Evolutionary conservation across 352 stramenopile species (phyloP).

Genomic region (Globisporangium spiculum): DNA sequence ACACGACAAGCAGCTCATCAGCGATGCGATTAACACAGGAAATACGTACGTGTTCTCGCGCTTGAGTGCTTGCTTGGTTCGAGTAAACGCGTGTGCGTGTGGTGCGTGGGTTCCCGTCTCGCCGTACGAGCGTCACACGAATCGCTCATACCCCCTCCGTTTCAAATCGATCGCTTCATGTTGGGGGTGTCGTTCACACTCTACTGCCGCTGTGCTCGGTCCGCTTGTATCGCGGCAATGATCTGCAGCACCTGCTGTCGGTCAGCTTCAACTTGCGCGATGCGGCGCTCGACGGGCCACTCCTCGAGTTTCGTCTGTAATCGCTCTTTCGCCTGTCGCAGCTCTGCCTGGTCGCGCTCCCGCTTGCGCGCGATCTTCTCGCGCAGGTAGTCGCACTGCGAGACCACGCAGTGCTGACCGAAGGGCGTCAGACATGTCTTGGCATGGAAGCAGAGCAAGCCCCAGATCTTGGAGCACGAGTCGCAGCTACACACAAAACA

Average conservation of each 20-base stretch:
- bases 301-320: constrained; percentile 53
- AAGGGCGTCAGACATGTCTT: constrained; percentile 63
- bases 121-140: neutral
- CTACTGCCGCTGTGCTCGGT: constrained; percentile 44
- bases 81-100: neutral
- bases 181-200: constrained; percentile 1
- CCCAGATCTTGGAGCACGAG: constrained; percentile 84
- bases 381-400: constrained; percentile 83
- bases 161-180: neutral
- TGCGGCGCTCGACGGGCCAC: constrained; percentile 76
- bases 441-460: constrained; percentile 83
- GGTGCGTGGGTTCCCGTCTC: neutral
- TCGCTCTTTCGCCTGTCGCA: constrained; percentile 48
- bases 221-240: constrained; percentile 67
- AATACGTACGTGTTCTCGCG: neutral
- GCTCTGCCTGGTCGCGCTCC: constrained; percentile 54
- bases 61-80: neutral
- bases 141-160: neutral
- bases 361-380: constrained; percentile 82
- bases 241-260: constrained; percentile 73
- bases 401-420: constrained; percentile 65
- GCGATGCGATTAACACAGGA: neutral
- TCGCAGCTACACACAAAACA: constrained; percentile 48
- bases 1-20: neutral
- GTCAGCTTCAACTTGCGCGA: constrained; percentile 78